phyloP scores from a whole-genome alignment of 2,329 filamentous ascomycete genomes.

The Fusarium clavum region DNA sequence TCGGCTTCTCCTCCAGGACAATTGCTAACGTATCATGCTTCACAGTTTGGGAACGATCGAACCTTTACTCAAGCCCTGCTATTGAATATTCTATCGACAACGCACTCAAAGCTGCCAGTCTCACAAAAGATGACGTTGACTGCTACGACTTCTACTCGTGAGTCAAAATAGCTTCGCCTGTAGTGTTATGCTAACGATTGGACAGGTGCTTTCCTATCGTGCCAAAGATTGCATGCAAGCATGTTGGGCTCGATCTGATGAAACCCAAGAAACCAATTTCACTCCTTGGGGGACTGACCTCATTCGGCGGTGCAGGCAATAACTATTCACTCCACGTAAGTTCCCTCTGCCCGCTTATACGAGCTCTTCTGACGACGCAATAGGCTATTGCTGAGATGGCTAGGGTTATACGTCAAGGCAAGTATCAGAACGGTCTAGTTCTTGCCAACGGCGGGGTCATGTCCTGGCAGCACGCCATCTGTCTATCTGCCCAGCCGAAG shows the following conservation, averaged over 20 bases:
- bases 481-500: conserved; percentile 62
- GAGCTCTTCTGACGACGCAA: background rate
- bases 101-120: conserved; percentile 59
- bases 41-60: conserved; percentile 70
- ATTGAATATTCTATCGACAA: conserved; percentile 69
- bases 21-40: rapidly evolving
- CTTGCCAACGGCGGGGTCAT: conserved; percentile 74
- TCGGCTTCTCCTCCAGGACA: rapidly evolving
- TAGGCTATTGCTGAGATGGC: conserved; percentile 64
- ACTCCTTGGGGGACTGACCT: conserved; percentile 73
- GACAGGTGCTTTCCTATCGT: conserved; percentile 76
- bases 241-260: conserved; percentile 65
- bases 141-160: conserved; percentile 73
- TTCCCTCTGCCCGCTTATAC: rapidly evolving
- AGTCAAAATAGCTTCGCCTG: background rate
- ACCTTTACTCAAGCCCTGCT: conserved; percentile 68
- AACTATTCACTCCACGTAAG: conserved; percentile 76
- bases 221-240: conserved; percentile 72
- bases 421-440: conserved; percentile 64
- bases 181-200: rapidly evolving
- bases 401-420: conserved; percentile 61
- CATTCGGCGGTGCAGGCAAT: conserved; percentile 76
- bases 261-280: conserved; percentile 65
- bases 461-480: conserved; percentile 73
- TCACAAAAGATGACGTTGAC: conserved; percentile 65